Base-by-base conservation (phyloP, 371 early-diverging fungal species). In the Mucor lusitanicus region DNA sequence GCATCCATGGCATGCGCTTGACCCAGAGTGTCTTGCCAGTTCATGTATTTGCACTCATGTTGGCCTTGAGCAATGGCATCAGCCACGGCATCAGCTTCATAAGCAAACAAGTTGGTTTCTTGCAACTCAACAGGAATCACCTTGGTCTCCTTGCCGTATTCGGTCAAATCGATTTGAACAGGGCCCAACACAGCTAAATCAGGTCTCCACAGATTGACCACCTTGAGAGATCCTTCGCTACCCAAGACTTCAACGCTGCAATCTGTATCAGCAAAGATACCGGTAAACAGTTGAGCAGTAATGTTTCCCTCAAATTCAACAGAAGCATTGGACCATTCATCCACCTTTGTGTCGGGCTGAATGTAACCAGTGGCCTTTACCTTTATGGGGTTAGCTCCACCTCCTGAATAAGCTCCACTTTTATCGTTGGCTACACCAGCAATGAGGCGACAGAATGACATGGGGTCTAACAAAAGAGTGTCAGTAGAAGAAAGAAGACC, bases 41-140 rank as follows among this genome's bases (percentile, higher is more conserved):
- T 73, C 83, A 83, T 83, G 37, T 72, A 78, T n/a, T 68, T 48
- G 63, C 83, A 80, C 59, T 82, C 75, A 1, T 69, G 63, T 11
- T 71, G 44, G 2, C 77, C 75, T 59, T 64, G 44, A n/a, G 68
- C 39, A 7, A 79, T 46, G 30, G 81, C 81, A 25, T 79, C 72
- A 32, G 83, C 79, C 2, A 79, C 79, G 23, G 76, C 78, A 42
- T 83, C 83, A 5, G 79, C 79, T 44, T 83, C 83, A n/a, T 69
- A 65, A 2, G 76, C 71, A 65, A 65, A 83, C 5, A 83, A 56
- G 23, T 79, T 73, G 25, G 75, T 68, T 61, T 78, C 66, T 39
- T 70, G 63, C 17, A 80, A 56, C n/a, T 32, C 32, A 9, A 81
- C 50, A 50, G 78, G 72, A 0, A 79, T 63, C 4, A 68, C 65